Base-by-base conservation (phyloP, 768 basidiomycete species). In the Lactarius hengduanensis region DNA sequence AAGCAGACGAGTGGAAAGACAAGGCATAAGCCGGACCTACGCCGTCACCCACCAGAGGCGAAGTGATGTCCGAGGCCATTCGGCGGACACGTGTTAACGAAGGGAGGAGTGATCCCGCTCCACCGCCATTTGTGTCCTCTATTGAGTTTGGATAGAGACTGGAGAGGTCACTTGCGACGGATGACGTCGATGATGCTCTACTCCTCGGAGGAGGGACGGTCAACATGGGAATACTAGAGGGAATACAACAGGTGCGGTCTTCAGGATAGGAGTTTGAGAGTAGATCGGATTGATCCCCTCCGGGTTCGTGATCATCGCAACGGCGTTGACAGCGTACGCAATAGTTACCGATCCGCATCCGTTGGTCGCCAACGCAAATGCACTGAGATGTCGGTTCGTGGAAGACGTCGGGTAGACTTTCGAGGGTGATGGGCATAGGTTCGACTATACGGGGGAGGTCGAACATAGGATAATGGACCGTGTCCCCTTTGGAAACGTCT, bases 341-440 rank as follows among this genome's bases (percentile, higher is more conserved):
- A 45, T 66, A 66, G 13, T 60, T 58, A 22, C 41, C 66, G 26
- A 67, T 41, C 16, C 58, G 66, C 41, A 63, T 47, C 34, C 50
- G 41, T 28, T 59, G 62, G 10, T 67, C 66, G 9, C 10, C 43
- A 16, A 36, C 2, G 45, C 66, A 67, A 18, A 63, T 60, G 30
- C 66, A 67, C 54, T 60, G 66, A 36, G 57, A 59, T 9, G 62
- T 38, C 11, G 62, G 75, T 57, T 76, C 75, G 26, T 65, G 71
- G 59, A 77, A 77, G 32, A 75, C 73, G 28, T 76, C 74, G 32
- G 69, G 69, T 15, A 65, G 59, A 13, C 70, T 70, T 43, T 57
- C 66, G 13, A 62, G 54, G 20, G 67, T 38, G 11, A 69, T 57
- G 11, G 69, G 43, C 32, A 70, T 59, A 4, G 66, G 62, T 53